These are phyloP conservation scores for Trametes cubensis DNA, from an alignment of 768 basidiomycete species.

Conservation along the genomic window DNA sequence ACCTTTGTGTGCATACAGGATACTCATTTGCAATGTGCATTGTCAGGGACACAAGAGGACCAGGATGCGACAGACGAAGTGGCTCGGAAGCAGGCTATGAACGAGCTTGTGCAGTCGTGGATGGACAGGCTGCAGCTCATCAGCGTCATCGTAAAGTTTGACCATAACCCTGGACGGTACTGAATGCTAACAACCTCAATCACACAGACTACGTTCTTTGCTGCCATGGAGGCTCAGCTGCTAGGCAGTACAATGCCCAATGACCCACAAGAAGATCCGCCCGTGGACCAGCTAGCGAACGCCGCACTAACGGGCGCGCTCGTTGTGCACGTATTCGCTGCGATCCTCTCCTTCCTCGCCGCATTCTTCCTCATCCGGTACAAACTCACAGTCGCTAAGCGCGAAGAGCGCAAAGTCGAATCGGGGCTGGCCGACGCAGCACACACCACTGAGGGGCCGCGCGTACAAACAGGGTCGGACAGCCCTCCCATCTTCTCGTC, in stretches of 20 bases:
- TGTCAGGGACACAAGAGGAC: slow-evolving; percentile 48
- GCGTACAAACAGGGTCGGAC: background rate
- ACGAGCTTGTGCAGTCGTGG: slow-evolving; percentile 60
- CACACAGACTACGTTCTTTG: slow-evolving; percentile 62
- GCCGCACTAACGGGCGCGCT: slow-evolving; percentile 55
- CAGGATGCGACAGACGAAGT: slow-evolving; percentile 53
- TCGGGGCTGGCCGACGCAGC: slow-evolving; percentile 25
- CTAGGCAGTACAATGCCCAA: slow-evolving; percentile 47
- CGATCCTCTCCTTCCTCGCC: slow-evolving; percentile 53
- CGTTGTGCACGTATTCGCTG: slow-evolving; percentile 55
- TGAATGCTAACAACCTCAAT: background rate
- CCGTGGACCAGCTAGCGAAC: slow-evolving; percentile 37
- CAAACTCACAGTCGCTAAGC: slow-evolving; percentile 55
- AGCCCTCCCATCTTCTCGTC: slow-evolving; percentile 35
- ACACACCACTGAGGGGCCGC: background rate
- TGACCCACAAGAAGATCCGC: background rate
- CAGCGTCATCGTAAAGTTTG: slow-evolving; percentile 52
- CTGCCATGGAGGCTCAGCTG: slow-evolving; percentile 57
- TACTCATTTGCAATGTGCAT: background rate
- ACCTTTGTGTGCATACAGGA: background rate
- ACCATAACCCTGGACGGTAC: background rate
- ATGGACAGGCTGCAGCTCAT: slow-evolving; percentile 64
- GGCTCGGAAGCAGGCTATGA: slow-evolving; percentile 47
- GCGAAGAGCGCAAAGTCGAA: slow-evolving; percentile 47
- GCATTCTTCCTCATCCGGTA: slow-evolving; percentile 60